Evolutionary conservation across 2,329 filamentous ascomycete genomes (phyloP), one percentile per base, ranked within the genome.

Genomic region (Rutstroemia sp.): DNA sequence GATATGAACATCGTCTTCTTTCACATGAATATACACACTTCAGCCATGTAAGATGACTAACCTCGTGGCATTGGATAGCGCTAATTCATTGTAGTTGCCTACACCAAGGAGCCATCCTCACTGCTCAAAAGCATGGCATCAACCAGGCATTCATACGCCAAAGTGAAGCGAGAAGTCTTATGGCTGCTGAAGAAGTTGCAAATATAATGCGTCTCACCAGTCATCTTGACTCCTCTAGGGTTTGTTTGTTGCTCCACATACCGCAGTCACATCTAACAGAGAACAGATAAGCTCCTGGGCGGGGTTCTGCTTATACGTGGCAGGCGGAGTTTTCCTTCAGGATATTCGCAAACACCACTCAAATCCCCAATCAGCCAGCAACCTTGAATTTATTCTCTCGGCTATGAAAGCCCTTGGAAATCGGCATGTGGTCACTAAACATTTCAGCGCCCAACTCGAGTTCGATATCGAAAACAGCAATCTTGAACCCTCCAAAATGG

Each of bases 1-100:
- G 82, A 95, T 63, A 78, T 86, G 0, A 85, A 88, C 47, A 83
- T 90, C 6, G 79, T 95, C 0, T 92, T 95, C 68, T 78, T 86
- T 51, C 96, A 96, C 62, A 86, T 96, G 76, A 91, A 89, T 66
- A 81, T 96, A 2, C 92, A 96, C 66, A 90, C 91, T 0, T 87
- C 89, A 1, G 82, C 88, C 8, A 96, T 96, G 54, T 56, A 41
- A 39, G 54, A 30, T 19, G 2, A 37, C 14, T 18, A 18, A 9
- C 6, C 39, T 10, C 39, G 9, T 7, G 39, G 8, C 23, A 4
- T 6, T 41, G 14, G 12, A 37, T 46, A 39, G 8, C 34, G 52
- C 8, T 52, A 23, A 9, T 37, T 9, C 2, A 21, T 21, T 21
- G 5, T 39, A 52, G 54, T 53, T 95, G 90, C 69, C 76, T 96